Evolutionary conservation across 2,329 filamentous ascomycete species (phyloP).

Genomic region (Penicillium sclerotiorum): DNA sequence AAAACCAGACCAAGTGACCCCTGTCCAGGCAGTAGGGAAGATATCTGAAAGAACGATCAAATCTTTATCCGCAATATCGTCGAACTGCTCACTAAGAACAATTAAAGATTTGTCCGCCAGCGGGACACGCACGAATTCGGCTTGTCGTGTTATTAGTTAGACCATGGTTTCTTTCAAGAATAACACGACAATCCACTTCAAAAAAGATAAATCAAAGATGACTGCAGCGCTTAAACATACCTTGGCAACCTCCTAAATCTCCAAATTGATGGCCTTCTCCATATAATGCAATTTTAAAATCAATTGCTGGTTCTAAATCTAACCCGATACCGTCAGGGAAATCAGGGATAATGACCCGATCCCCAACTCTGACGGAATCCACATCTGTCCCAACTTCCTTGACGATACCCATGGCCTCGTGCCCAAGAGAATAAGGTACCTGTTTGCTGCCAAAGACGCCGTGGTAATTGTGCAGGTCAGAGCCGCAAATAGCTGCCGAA

Average conservation of each 20-base stretch:
- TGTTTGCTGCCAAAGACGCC: slow-evolving; percentile 24
- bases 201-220: no score
- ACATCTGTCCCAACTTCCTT: slow-evolving; percentile 19
- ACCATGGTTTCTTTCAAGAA: no score
- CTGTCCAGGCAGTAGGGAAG: slow-evolving; percentile 44
- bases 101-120: slow-evolving; percentile 21
- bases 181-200: no score
- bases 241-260: slow-evolving; percentile 11
- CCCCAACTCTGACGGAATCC: slow-evolving; percentile 17
- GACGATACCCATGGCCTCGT: slow-evolving; percentile 26
- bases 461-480: slow-evolving; percentile 40
- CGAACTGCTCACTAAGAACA: slow-evolving; percentile 5
- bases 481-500: slow-evolving; percentile 39
- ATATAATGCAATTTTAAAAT: no score
- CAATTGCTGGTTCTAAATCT: no score
- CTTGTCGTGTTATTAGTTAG: slow-evolving; percentile 4
- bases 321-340: no score
- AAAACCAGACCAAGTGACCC: slow-evolving; percentile 42
- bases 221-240: no score
- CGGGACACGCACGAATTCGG: slow-evolving; percentile 23
- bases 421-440: slow-evolving; percentile 23
- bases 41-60: slow-evolving; percentile 35
- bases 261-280: no score
- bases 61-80: not conserved
- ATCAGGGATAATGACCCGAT: slow-evolving; percentile 27